Evolutionary conservation across 495 filamentous ascomycete genomes (phyloP).

Genomic region (Geoglossum glabrum): DNA sequence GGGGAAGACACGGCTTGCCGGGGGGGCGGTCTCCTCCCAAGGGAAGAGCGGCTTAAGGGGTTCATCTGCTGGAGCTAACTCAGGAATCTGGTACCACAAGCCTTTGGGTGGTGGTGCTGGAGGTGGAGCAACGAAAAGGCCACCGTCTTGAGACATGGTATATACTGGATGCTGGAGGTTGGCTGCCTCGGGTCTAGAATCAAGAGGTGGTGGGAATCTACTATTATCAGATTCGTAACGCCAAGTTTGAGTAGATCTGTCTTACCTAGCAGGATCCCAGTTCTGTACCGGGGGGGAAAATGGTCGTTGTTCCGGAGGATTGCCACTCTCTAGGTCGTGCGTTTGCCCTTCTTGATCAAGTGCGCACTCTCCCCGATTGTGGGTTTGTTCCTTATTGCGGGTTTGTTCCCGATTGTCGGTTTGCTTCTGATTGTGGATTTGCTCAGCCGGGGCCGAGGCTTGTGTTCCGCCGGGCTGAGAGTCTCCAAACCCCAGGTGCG

Average conservation of each 20-base stretch:
- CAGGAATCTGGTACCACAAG: slow-evolving; percentile 67
- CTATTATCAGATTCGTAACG: slow-evolving; percentile 10
- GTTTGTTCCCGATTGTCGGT: no score
- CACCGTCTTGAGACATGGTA: slow-evolving; percentile 48
- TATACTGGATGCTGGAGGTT: slow-evolving; percentile 57
- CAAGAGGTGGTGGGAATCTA: slow-evolving; percentile 52
- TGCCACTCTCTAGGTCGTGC: slow-evolving; percentile 13
- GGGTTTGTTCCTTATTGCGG: no score
- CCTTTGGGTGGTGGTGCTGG: slow-evolving; percentile 62
- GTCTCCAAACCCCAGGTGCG: background rate
- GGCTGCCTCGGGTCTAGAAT: slow-evolving; percentile 57
- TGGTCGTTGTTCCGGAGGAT: slow-evolving; percentile 21
- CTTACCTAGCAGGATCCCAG: slow-evolving; percentile 50
- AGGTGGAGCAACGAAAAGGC: slow-evolving; percentile 51
- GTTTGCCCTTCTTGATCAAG: background rate
- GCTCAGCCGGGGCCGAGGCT: background rate
- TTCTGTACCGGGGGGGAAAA: slow-evolving; percentile 30
- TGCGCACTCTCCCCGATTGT: no score
- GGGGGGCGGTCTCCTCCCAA: slow-evolving; percentile 51
- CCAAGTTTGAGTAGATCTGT: background rate
- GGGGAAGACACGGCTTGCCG: slow-evolving; percentile 53
- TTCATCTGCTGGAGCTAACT: slow-evolving; percentile 32
- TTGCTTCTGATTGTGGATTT: no score
- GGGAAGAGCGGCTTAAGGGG: slow-evolving; percentile 56
- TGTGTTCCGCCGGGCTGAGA: background rate